These are phyloP conservation scores for Macrolepiota albuminosa DNA, from an alignment of 768 basidiomycete species.

Conservation along the genomic window DNA sequence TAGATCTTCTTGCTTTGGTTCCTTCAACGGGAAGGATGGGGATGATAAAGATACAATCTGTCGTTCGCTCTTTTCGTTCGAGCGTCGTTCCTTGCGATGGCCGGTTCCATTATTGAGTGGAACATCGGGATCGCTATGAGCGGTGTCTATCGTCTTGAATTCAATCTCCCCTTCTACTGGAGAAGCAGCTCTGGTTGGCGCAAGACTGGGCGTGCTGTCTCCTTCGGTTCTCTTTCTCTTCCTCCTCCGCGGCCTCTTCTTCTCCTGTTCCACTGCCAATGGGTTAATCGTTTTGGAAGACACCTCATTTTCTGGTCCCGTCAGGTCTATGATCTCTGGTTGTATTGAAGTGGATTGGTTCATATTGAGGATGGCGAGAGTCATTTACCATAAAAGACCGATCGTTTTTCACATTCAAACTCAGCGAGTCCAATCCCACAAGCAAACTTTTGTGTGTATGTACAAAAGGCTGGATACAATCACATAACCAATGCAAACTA, in stretches of 20 bases:
- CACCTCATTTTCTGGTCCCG: constrained; percentile 8
- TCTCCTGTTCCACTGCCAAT: constrained; percentile 3
- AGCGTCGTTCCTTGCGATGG: constrained; percentile 1
- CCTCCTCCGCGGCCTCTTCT: constrained; percentile 19
- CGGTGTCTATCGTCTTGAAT: background rate
- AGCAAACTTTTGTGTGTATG: background rate
- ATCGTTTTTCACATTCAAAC: constrained; percentile 9
- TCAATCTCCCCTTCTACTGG: constrained; percentile 16
- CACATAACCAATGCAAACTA: background rate
- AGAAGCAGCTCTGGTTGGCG: constrained; percentile 18
- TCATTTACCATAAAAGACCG: background rate
- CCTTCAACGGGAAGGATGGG: constrained; percentile 14
- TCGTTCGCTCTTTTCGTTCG: constrained; percentile 8
- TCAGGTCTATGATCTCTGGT: constrained; percentile 31
- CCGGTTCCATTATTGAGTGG: background rate
- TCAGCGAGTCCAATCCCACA: constrained; percentile 3
- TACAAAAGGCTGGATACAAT: background rate
- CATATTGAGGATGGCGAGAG: background rate
- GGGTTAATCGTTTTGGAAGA: background rate
- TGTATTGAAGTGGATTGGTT: constrained; percentile 1
- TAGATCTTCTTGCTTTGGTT: constrained; percentile 17
- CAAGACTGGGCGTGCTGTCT: constrained; percentile 10
- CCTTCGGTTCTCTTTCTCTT: constrained; percentile 23
- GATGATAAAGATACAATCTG: constrained; percentile 6
- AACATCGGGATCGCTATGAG: background rate